Percentiles rank a stretch among this genome's conserved stretches.
phyloP scores from a whole-genome alignment of 768 basidiomycete genomes.

The Boletus sp. region DNA sequence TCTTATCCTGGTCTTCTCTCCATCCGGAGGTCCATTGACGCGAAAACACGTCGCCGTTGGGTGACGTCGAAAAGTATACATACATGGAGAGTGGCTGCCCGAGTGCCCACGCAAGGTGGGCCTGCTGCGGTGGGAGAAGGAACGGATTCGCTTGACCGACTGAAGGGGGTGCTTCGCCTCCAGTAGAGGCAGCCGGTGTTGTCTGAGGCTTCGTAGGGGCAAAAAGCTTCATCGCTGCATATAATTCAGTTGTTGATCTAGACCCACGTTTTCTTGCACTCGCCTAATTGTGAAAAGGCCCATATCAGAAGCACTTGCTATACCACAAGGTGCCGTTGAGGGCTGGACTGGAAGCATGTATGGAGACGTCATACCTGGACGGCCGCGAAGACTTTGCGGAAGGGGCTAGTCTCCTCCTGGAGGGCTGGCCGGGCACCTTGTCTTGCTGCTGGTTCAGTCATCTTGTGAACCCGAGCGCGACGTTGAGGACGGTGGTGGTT shows the following conservation, averaged over 20 bases:
- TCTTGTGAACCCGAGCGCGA: constrained; percentile 6
- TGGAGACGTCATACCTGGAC: constrained; percentile 38
- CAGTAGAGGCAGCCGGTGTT: constrained; percentile 28
- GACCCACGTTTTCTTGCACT: constrained; percentile 14
- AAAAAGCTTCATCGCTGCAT: constrained; percentile 45
- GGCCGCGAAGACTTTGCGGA: constrained; percentile 36
- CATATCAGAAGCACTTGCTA: constrained; percentile 71
- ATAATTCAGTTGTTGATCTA: not conserved
- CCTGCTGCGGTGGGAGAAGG: constrained; percentile 53
- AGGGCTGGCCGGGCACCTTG: constrained; percentile 17
- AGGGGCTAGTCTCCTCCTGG: constrained; percentile 34
- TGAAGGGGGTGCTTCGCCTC: constrained; percentile 9
- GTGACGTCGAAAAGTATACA: constrained; percentile 68
- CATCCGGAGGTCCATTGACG: constrained; percentile 49
- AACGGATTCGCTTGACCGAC: constrained; percentile 41
- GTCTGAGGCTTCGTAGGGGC: constrained; percentile 34
- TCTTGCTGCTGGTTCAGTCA: constrained; percentile 26
- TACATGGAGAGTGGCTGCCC: constrained; percentile 65
- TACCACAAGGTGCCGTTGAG: constrained; percentile 5
- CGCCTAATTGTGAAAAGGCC: constrained; percentile 64
- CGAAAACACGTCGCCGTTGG: constrained; percentile 56
- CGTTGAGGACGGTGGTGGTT: constrained; percentile 5
- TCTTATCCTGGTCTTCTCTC: constrained; percentile 45
- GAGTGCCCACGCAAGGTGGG: constrained; percentile 55
- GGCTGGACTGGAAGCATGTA: not conserved